Percentiles rank a stretch among this genome's conserved stretches.
Evolutionary conservation across 169 alveolate genomes (phyloP).

Genomic region (Theileria sp.): DNA sequence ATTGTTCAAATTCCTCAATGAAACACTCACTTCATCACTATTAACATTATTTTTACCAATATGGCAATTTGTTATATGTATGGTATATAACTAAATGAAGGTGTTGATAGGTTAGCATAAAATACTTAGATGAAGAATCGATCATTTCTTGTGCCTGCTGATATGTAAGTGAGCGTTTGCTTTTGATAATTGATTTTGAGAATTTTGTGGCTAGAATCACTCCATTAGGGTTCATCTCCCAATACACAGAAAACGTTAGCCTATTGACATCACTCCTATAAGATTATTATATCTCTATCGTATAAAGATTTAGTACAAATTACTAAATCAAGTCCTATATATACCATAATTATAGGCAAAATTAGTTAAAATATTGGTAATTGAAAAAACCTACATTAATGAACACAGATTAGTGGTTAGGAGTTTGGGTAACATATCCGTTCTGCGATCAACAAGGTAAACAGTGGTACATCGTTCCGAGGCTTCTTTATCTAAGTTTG

Average conservation of each 20-base stretch:
- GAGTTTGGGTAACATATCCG: conserved; percentile 98
- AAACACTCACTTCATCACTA: conserved; percentile 72
- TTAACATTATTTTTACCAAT: not conserved
- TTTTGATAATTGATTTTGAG: conserved; percentile 87
- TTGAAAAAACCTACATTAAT: conserved; percentile 66
- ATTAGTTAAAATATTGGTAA: not conserved
- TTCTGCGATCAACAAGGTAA: conserved; percentile 96
- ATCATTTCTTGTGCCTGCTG: conserved; percentile 88
- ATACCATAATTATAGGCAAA: not conserved
- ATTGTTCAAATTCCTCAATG: conserved; percentile 83
- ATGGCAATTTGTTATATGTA: not conserved
- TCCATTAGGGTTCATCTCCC: conserved; percentile 89
- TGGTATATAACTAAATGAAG: not conserved
- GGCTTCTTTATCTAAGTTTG: conserved; percentile 97
- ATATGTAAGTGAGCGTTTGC: conserved; percentile 88
- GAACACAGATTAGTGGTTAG: conserved; percentile 94
- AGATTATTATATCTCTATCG: conserved; percentile 16
- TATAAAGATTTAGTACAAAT: conserved; percentile 12
- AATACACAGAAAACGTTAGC: conserved; percentile 90
- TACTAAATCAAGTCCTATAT: not conserved
- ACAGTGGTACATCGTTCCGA: conserved; percentile 94
- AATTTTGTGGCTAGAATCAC: conserved; percentile 79
- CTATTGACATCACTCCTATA: conserved; percentile 79
- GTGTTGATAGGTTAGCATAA: conserved; percentile 31
- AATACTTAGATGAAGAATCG: conserved; percentile 75